These are phyloP conservation scores for Buxus sempervirens DNA, from an alignment of 164 flowering plant genomes.

Conservation along the genomic window DNA sequence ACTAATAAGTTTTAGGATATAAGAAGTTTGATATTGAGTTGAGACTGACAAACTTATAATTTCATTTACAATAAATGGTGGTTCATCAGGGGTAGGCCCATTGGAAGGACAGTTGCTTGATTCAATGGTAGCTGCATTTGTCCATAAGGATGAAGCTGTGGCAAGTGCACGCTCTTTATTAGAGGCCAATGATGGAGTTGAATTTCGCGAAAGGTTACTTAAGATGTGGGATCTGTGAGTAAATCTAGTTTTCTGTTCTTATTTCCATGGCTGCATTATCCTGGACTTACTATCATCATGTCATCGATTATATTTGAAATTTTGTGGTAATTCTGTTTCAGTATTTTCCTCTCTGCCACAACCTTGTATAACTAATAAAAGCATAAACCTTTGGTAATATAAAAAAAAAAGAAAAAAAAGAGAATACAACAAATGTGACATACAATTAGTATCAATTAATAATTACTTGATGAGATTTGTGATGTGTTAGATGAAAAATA, in stretches of 20 bases:
- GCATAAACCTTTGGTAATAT: no score
- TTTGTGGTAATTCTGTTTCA: neutral
- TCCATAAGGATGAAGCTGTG: slow-evolving; percentile 37
- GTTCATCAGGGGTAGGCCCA: slow-evolving; percentile 19
- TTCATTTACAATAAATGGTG: slow-evolving; percentile 27
- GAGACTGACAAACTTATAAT: slow-evolving; percentile 5
- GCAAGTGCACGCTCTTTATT: slow-evolving; percentile 51
- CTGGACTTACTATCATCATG: neutral
- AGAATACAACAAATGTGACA: no score
- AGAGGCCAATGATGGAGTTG: slow-evolving; percentile 48
- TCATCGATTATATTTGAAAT: no score
- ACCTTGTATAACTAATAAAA: no score
- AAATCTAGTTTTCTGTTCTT: neutral
- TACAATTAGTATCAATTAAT: no score
- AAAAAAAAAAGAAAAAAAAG: no score
- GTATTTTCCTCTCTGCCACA: no score
- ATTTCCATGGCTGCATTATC: neutral
- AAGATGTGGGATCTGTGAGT: slow-evolving; percentile 65
- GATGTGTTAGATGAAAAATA: no score
- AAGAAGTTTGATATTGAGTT: neutral
- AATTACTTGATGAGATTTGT: no score
- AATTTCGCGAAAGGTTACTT: slow-evolving; percentile 48
- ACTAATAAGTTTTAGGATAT: neutral
- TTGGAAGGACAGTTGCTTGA: slow-evolving; percentile 48
- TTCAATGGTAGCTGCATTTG: slow-evolving; percentile 37